These are phyloP conservation scores for Aspergillus sp. DNA, from an alignment of 2,329 filamentous ascomycete genomes.

Conservation along the genomic window DNA sequence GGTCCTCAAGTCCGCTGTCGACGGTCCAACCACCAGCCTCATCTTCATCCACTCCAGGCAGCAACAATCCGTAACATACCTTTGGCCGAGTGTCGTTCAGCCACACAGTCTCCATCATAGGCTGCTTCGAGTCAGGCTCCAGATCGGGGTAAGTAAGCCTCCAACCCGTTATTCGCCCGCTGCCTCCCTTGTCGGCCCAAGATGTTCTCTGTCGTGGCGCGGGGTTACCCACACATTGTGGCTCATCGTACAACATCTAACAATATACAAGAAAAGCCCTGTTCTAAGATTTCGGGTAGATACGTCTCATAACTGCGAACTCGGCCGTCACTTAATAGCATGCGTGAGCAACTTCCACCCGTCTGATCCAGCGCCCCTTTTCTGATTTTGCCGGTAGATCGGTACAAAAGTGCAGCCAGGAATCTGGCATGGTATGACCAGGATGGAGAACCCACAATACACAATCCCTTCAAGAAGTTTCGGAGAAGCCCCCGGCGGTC, in stretches of 20 bases:
- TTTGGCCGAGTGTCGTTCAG: background rate
- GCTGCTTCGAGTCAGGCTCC: background rate
- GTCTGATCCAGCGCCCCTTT: background rate
- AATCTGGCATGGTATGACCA: slow-evolving; percentile 44
- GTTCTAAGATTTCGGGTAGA: too few relatives aligned
- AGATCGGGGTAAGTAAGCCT: background rate
- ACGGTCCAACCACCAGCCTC: slow-evolving; percentile 1
- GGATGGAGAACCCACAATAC: slow-evolving; percentile 35
- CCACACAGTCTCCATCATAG: background rate
- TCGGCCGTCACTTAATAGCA: background rate
- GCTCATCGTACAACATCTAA: background rate
- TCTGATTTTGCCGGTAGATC: slow-evolving; percentile 29
- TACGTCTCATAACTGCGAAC: too few relatives aligned
- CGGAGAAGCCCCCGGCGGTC: slow-evolving; percentile 27
- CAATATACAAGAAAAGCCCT: background rate
- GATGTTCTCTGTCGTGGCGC: background rate
- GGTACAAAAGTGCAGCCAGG: slow-evolving; percentile 38
- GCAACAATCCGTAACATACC: background rate
- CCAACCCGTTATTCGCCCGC: background rate
- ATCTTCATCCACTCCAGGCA: background rate
- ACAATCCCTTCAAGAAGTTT: slow-evolving; percentile 45
- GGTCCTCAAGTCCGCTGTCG: background rate
- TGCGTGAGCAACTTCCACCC: slow-evolving; percentile 1
- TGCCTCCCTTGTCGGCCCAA: background rate
- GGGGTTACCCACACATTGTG: background rate